A percentile compares a stretch with the other conserved stretches of the same genome.
phyloP scores from a whole-genome alignment of 2,329 filamentous ascomycete genomes.

The Alternaria sp. region DNA sequence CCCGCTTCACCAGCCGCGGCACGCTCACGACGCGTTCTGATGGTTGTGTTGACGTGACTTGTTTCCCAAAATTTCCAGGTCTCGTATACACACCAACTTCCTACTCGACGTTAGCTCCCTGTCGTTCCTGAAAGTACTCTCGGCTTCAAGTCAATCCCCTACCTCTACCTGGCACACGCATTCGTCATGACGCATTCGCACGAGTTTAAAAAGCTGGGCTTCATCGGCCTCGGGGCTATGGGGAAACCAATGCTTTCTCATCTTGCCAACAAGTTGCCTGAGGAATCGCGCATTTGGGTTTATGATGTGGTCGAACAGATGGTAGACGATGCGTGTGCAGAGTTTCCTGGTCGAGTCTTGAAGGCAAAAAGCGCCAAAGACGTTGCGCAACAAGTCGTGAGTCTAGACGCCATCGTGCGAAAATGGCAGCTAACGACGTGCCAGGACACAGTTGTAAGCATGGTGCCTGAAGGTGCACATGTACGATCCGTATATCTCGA shows the following conservation, averaged over 20 bases:
- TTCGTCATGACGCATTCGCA: constrained; percentile 26
- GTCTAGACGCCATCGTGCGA: background rate
- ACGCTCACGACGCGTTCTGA: background rate
- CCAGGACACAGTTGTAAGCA: constrained; percentile 59
- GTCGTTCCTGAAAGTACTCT: background rate
- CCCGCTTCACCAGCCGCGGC: constrained; percentile 11
- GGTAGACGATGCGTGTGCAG: constrained; percentile 52
- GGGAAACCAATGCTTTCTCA: constrained; percentile 61
- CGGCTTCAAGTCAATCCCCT: background rate
- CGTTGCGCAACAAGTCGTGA: constrained; percentile 58
- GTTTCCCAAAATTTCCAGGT: background rate
- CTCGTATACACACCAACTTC: background rate
- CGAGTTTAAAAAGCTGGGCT: constrained; percentile 50
- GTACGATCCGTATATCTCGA: constrained; percentile 60
- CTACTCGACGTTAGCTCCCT: background rate
- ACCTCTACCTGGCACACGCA: background rate
- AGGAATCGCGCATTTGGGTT: constrained; percentile 54
- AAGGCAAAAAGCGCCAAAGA: constrained; percentile 54
- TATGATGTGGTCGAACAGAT: constrained; percentile 56
- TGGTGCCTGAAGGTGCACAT: constrained; percentile 61
- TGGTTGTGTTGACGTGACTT: background rate
- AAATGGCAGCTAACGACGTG: constrained; percentile 1
- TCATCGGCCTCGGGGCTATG: constrained; percentile 64
- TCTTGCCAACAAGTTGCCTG: constrained; percentile 55
- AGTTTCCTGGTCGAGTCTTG: constrained; percentile 50